These are phyloP conservation scores for Rubia yunnanensis DNA, from an alignment of 257 asterid genomes.

Conservation along the genomic window DNA sequence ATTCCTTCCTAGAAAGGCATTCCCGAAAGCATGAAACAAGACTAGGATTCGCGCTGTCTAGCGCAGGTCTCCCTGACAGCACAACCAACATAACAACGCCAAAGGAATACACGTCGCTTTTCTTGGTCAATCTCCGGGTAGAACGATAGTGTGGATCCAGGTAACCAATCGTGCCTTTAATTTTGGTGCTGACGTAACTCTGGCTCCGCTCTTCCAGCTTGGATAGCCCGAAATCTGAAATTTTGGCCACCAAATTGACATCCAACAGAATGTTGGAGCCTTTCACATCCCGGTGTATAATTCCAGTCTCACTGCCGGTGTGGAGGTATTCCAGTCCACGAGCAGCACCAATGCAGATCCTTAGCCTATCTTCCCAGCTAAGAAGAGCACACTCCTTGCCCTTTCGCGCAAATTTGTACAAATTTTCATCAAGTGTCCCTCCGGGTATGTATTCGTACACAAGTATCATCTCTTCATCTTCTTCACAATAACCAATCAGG, in stretches of 20 bases:
- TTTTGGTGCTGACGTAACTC: background rate
- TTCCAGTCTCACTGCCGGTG: background rate
- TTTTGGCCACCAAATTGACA: constrained; percentile 3
- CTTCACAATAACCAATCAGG: background rate
- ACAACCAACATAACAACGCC: constrained; percentile 9
- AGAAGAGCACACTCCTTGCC: constrained; percentile 8
- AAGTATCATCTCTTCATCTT: background rate
- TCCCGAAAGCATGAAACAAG: background rate
- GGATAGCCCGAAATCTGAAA: constrained; percentile 2
- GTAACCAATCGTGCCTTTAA: constrained; percentile 6
- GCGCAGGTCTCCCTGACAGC: constrained; percentile 1
- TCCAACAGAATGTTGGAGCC: constrained; percentile 10
- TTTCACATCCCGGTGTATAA: constrained; percentile 10
- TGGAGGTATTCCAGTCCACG: background rate
- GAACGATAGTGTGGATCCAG: background rate
- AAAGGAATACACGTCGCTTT: constrained; percentile 7
- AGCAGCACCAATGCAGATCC: constrained; percentile 11
- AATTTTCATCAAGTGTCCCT: constrained; percentile 14
- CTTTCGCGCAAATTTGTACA: background rate
- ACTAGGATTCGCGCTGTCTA: background rate
- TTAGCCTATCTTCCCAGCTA: constrained; percentile 15
- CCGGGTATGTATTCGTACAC: background rate
- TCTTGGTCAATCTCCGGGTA: background rate
- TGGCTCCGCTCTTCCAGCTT: background rate
- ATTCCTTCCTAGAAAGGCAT: background rate